These are phyloP conservation scores for Geotrichum cucujoidarum DNA, from an alignment of 1,139 yeast genomes.

Conservation along the genomic window DNA sequence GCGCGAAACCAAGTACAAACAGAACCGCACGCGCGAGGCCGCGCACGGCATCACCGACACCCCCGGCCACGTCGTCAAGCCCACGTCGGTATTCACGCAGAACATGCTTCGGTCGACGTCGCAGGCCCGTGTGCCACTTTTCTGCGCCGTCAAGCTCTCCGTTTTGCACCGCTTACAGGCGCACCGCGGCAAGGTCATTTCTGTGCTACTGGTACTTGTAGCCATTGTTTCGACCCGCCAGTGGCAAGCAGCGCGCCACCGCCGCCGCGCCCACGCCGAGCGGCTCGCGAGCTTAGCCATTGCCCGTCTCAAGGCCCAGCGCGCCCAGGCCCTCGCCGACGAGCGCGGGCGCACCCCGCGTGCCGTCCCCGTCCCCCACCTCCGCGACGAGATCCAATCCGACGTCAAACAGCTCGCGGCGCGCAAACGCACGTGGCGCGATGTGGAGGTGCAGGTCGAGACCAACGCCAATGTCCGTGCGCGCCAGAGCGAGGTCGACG, in stretches of 20 bases:
- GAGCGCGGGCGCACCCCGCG: slow-evolving; percentile 39
- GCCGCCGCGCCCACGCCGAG: slow-evolving; percentile 20
- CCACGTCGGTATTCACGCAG: slow-evolving; percentile 2
- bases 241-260: slow-evolving; percentile 20
- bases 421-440: slow-evolving; percentile 57
- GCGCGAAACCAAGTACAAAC: slow-evolving; percentile 48
- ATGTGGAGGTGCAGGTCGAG: slow-evolving; percentile 58
- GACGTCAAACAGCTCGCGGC: slow-evolving; percentile 43
- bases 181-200: slow-evolving; percentile 1
- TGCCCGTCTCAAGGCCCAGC: slow-evolving; percentile 37
- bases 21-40: slow-evolving; percentile 16
- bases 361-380: slow-evolving; percentile 67
- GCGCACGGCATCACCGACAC: slow-evolving; percentile 21
- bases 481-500: slow-evolving; percentile 65
- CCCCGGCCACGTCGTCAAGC: slow-evolving; percentile 20
- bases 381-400: slow-evolving; percentile 62
- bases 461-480: slow-evolving; percentile 52
- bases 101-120: slow-evolving; percentile 34
- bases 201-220: background rate
- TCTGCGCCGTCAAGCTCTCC: slow-evolving; percentile 27
- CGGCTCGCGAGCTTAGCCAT: slow-evolving; percentile 35
- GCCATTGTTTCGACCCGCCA: background rate
- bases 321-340: slow-evolving; percentile 34
- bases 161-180: slow-evolving; percentile 4
- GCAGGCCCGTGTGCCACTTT: slow-evolving; percentile 35